These are phyloP conservation scores for Mortierella sp. DNA, from an alignment of 371 early-diverging fungal genomes.

Conservation along the genomic window DNA sequence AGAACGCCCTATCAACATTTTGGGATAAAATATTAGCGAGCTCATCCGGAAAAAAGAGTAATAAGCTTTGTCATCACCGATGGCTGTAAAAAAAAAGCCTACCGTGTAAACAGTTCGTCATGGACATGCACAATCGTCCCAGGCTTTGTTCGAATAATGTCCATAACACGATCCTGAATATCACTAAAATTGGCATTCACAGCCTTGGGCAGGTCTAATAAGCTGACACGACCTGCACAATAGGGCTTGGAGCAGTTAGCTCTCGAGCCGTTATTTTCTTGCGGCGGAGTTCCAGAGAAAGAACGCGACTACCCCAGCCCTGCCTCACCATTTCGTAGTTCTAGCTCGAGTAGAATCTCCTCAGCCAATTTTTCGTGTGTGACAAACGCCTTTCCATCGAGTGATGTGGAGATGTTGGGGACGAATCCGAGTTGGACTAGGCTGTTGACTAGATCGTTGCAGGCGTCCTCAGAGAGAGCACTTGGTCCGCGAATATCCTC, in stretches of 20 bases:
- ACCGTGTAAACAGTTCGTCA: conserved; percentile 42
- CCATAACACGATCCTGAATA: conserved; percentile 30
- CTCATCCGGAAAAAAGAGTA: not conserved
- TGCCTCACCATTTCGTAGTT: conserved; percentile 25
- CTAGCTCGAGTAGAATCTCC: conserved; percentile 27
- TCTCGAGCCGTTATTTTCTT: not conserved
- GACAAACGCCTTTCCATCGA: conserved; percentile 44
- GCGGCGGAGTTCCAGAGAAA: too few relatives aligned
- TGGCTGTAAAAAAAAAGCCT: not conserved
- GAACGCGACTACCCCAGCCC: not conserved
- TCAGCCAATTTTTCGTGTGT: conserved; percentile 35
- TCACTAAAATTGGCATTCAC: conserved; percentile 35
- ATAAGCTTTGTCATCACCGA: not conserved
- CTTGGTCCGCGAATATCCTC: conserved; percentile 32
- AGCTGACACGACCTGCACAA: conserved; percentile 31
- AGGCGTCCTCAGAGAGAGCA: conserved; percentile 42
- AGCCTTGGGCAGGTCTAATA: conserved; percentile 35
- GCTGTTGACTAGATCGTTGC: conserved; percentile 38
- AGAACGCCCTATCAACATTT: conserved; percentile 21
- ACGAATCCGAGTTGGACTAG: conserved; percentile 42
- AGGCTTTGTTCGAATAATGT: conserved; percentile 19
- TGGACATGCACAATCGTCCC: conserved; percentile 32
- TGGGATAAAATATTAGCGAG: too few relatives aligned
- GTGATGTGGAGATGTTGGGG: conserved; percentile 24
- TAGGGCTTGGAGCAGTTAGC: not conserved